Conservation (phyloP, 1,284 basidiomycete genomes). For the Rhizoctonia solani region DNA sequence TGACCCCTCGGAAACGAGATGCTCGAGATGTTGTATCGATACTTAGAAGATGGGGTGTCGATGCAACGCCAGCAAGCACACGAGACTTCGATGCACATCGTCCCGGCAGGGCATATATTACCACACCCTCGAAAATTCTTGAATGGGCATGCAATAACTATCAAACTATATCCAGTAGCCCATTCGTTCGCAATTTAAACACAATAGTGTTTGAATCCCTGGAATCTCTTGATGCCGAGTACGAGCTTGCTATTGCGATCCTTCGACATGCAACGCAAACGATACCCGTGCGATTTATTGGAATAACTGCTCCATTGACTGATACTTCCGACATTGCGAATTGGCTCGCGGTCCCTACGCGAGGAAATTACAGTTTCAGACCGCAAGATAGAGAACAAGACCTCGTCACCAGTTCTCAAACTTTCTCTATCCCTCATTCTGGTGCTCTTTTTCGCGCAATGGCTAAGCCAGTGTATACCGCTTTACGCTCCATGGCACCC, state of each 20-base stretch:
- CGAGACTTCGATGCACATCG: not conserved
- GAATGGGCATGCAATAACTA: slow-evolving; percentile 5
- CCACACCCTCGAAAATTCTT: slow-evolving; percentile 15
- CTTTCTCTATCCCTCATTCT: slow-evolving; percentile 88
- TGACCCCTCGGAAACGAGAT: slow-evolving; percentile 46
- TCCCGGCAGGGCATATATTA: slow-evolving; percentile 9
- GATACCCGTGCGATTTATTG: slow-evolving; percentile 73
- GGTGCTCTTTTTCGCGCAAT: slow-evolving; percentile 88
- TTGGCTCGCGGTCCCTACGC: slow-evolving; percentile 71
- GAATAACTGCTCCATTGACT: slow-evolving; percentile 75
- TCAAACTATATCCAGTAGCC: not conserved
- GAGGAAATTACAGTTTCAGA: slow-evolving; percentile 68
- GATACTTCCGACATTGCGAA: slow-evolving; percentile 79
- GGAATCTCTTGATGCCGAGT: slow-evolving; percentile 79
- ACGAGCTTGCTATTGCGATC: slow-evolving; percentile 81
- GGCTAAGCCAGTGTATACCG: slow-evolving; percentile 86
- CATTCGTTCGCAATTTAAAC: slow-evolving; percentile 52
- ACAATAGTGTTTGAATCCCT: slow-evolving; percentile 85
- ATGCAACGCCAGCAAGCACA: slow-evolving; percentile 39
- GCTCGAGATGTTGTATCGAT: slow-evolving; percentile 33
- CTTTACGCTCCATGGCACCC: slow-evolving; percentile 48
- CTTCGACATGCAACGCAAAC: slow-evolving; percentile 66
- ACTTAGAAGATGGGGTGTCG: slow-evolving; percentile 39
- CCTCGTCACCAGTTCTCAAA: slow-evolving; percentile 68
- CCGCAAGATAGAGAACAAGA: slow-evolving; percentile 85